Evolutionary conservation across 352 stramenopile genomes (phyloP), one percentile per base, ranked within the genome.

Genomic region (Aphanomyces stellatus): DNA sequence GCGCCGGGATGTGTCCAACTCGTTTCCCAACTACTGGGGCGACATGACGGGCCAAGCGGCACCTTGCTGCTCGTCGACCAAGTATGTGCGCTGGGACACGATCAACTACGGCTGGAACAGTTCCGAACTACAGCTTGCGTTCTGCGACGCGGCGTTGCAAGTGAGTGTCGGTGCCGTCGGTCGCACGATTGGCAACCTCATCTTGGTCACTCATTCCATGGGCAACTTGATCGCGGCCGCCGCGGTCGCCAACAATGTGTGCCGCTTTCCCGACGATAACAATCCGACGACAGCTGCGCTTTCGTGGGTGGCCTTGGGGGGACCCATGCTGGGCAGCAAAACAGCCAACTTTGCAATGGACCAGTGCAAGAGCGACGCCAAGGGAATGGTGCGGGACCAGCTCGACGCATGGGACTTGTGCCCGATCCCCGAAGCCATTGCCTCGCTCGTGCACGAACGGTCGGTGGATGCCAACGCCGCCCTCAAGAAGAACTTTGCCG

Each of bases 131-230:
- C 76, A 82, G 34, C 37, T 77, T 8, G 67, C 62, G 10, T 71
- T 76, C 43, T 86, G 78, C 33, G 40, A 77, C 22, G 48, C 55
- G 17, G 61, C 71, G 1, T 64, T 84, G 6, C 49, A 51, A 6
- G 66, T 78, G n/a, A n/a, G n/a, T n/a, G n/a, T n/a, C n/a, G n/a
- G n/a, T 42, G 69, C 76, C 43, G 2, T n/a, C 0, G 53, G 57
- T 19, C 77, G 71, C 13, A 68, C 67, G 22, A 59, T 76, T 69
- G 72, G 79, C 63, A 73, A 88, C 65, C 85, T 79, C 17, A 88
- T 88, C 71, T 68, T 85, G 35, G 49, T 88, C 1, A 73, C 65
- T 1, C 81, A 90, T 57, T 90, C 79, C 22, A 85, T 88, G 78
- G 79, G 68, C 4, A 87, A 81, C 62, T 62, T 88, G 13, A 75